phyloP scores from a whole-genome alignment of 2,329 filamentous ascomycete genomes.

The Fusarium sp. region DNA sequence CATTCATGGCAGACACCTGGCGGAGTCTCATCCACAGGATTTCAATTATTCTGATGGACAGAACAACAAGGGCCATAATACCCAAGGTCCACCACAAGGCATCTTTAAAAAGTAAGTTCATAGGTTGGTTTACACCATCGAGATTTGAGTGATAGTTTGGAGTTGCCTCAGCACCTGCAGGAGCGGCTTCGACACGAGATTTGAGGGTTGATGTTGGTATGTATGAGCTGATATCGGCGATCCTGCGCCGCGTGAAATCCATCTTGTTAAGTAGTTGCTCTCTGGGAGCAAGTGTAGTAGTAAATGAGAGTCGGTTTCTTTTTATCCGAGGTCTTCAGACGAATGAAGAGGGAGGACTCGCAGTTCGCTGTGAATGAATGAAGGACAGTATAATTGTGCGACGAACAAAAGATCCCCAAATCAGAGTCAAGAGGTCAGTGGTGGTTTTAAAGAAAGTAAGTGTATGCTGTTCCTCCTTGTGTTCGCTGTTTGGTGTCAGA shows the following conservation, averaged over 20 bases:
- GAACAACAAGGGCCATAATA: slow-evolving; percentile 61
- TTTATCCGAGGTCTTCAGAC: slow-evolving; percentile 13
- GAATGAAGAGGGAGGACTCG: slow-evolving; percentile 18
- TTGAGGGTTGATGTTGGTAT: slow-evolving; percentile 46
- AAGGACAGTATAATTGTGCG: slow-evolving; percentile 2
- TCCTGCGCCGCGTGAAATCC: slow-evolving; percentile 45
- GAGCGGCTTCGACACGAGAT: slow-evolving; percentile 40
- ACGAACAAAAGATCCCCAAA: slow-evolving; percentile 14
- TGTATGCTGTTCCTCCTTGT: slow-evolving; percentile 34
- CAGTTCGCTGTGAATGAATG: slow-evolving; percentile 13
- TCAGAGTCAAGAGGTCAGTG: slow-evolving; percentile 15
- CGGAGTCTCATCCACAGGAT: slow-evolving; percentile 65
- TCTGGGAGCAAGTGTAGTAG: slow-evolving; percentile 13
- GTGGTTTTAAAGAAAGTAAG: slow-evolving; percentile 31
- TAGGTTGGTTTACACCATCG: slow-evolving; percentile 67
- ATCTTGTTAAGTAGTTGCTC: slow-evolving; percentile 41
- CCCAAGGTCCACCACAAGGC: slow-evolving; percentile 70
- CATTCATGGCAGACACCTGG: slow-evolving; percentile 67
- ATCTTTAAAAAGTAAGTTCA: slow-evolving; percentile 66
- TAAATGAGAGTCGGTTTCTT: slow-evolving; percentile 11
- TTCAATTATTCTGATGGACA: slow-evolving; percentile 63
- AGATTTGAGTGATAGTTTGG: slow-evolving; percentile 65
- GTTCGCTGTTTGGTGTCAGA: slow-evolving; percentile 34
- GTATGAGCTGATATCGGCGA: slow-evolving; percentile 45
- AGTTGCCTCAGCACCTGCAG: slow-evolving; percentile 52